These are phyloP conservation scores for Aspergillus spinulosporus DNA, from an alignment of 2,329 filamentous ascomycete genomes.

Conservation along the genomic window DNA sequence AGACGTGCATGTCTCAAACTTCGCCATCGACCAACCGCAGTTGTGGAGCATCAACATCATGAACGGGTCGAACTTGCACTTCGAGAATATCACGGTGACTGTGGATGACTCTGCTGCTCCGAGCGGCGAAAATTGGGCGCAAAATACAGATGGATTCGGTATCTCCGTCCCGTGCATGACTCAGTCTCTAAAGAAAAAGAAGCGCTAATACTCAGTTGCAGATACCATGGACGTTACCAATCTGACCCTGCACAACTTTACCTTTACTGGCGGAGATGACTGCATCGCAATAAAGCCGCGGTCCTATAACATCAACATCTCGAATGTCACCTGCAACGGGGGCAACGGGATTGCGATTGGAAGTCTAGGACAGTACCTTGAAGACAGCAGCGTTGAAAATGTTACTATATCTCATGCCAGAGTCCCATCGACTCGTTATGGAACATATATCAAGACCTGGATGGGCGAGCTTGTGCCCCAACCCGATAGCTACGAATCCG, in stretches of 20 bases:
- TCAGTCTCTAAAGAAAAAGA: not conserved
- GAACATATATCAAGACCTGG: constrained; percentile 60
- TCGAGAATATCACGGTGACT: constrained; percentile 54
- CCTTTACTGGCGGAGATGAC: constrained; percentile 59
- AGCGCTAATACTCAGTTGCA: constrained; percentile 7
- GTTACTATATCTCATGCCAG: constrained; percentile 50
- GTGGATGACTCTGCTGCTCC: constrained; percentile 53
- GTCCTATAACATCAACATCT: constrained; percentile 58
- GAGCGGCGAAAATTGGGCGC: constrained; percentile 56
- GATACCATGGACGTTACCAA: constrained; percentile 58
- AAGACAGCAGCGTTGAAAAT: constrained; percentile 55
- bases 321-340: constrained; percentile 56
- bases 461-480: constrained; percentile 52
- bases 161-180: constrained; percentile 20
- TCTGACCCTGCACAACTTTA: constrained; percentile 52
- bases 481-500: constrained; percentile 49
- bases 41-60: constrained; percentile 60
- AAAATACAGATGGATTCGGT: constrained; percentile 59
- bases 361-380: constrained; percentile 56
- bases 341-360: constrained; percentile 57
- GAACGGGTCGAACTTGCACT: constrained; percentile 56
- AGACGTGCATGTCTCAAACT: constrained; percentile 55
- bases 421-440: constrained; percentile 48
- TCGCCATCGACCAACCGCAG: constrained; percentile 53
- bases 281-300: constrained; percentile 65